Evolutionary conservation across 2,329 filamentous ascomycete species (phyloP).

Genomic region (Dothistroma septosporum): DNA sequence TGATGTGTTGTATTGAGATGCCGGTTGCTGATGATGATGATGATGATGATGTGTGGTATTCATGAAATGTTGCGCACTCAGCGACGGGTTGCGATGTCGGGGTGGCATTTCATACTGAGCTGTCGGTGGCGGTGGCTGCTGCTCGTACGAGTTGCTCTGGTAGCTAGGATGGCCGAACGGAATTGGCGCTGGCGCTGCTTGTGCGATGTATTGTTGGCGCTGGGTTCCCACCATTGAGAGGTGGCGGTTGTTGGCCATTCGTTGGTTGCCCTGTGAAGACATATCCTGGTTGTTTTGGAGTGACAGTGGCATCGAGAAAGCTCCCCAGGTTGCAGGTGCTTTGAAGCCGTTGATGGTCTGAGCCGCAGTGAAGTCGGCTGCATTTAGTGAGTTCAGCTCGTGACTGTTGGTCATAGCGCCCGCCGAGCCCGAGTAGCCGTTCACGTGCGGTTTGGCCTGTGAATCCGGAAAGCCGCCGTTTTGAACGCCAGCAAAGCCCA

Average conservation of each 20-base stretch:
- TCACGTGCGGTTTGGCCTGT: conserved; percentile 1
- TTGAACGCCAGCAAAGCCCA: conserved; percentile 3
- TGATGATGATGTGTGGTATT: not conserved
- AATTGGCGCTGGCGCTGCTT: not conserved
- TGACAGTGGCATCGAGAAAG: conserved; percentile 5
- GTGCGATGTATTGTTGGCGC: not conserved
- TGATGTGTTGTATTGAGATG: not conserved
- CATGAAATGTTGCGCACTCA: not conserved
- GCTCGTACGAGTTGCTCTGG: not conserved
- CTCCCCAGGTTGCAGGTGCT: conserved; percentile 5
- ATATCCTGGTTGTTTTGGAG: not conserved
- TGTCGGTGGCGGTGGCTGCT: not conserved
- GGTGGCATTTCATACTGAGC: not conserved
- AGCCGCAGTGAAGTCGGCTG: conserved; percentile 8
- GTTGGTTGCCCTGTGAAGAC: not conserved
- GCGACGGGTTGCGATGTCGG: not conserved
- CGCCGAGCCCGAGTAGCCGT: not conserved
- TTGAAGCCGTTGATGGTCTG: conserved; percentile 6
- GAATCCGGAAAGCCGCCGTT: not conserved
- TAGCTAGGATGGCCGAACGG: not conserved
- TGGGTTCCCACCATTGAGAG: not conserved
- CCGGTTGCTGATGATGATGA: not conserved
- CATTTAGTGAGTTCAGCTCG: not conserved
- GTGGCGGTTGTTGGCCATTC: not conserved
- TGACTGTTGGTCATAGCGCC: conserved; percentile 4